Evolutionary conservation across 2,329 filamentous ascomycete genomes (phyloP), one percentile per base, ranked within the genome.

Genomic region (Pestalotiopsis sp.): DNA sequence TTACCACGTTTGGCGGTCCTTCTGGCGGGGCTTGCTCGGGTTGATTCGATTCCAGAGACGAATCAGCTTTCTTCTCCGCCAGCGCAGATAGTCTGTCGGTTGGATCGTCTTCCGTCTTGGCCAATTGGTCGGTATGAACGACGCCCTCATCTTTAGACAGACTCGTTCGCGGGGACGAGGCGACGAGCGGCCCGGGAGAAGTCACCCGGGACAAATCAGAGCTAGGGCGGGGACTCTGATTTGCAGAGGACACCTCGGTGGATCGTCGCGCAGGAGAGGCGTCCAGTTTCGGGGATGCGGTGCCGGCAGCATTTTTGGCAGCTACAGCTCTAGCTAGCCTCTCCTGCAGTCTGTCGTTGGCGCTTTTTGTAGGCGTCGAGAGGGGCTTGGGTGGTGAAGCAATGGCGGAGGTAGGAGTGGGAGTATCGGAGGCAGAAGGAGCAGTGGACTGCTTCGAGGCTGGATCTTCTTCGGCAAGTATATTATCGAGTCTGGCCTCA

Each of bases 401-500:
- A 72, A 79, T 71, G 80, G 65, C 74, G 68, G 73, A 69, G n/a
- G 72, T 66, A 49, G 74, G 64, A 36, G 70, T 60, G 41, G 77
- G 71, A 36, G 78, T 72, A 45, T 76, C 73, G 52, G 75, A 77
- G 67, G 76, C 68, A n/a, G 75, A 77, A 67, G 77, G 75, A 20
- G 78, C 75, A 58, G 79, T 73, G 52, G 83, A 79, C 70, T 79
- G 81, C 65, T 81, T 83, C 65, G 81, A 80, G 39, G 80, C 79
- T 62, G 89, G 88, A 58, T 91, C 90, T 67, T 93, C 90, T 73
- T 98, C 95, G 67, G 94, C 90, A 70, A 99, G 87, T 69, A 99
- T 97, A 64, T 89, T 95, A 80, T 99, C 96, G 69, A 99, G 88
- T 58, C 93, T 91, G 69, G 95, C 97, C 83, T 99, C 96, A 69